Evolutionary conservation across 2,329 filamentous ascomycete genomes (phyloP).

Genomic region (Ophiocordyceps camponoti-leonardi): DNA sequence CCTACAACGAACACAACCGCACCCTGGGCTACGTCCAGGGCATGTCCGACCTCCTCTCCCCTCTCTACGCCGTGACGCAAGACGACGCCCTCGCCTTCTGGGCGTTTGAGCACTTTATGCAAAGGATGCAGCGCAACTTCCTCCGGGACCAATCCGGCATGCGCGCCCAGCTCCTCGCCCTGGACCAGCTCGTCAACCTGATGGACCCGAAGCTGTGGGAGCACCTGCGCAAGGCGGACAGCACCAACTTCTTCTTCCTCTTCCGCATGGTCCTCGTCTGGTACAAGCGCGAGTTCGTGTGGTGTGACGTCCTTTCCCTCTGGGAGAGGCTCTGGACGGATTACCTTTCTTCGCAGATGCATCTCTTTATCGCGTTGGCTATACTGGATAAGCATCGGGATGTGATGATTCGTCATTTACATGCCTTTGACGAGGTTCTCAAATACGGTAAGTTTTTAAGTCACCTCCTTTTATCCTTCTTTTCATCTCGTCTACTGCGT

Average conservation of each 20-base stretch:
- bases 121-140: slow-evolving; percentile 95
- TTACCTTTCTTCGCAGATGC: slow-evolving; percentile 73
- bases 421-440: slow-evolving; percentile 90
- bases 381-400: slow-evolving; percentile 93
- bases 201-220: slow-evolving; percentile 91
- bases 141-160: slow-evolving; percentile 91
- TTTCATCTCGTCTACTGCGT: neutral
- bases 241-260: slow-evolving; percentile 99
- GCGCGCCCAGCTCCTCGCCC: slow-evolving; percentile 74
- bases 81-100: slow-evolving; percentile 96
- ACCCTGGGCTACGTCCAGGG: slow-evolving; percentile 95
- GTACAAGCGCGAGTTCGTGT: slow-evolving; percentile 96
- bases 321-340: slow-evolving; percentile 97
- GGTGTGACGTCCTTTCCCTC: slow-evolving; percentile 67
- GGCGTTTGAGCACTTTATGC: slow-evolving; percentile 93
- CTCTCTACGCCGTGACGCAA: slow-evolving; percentile 92
- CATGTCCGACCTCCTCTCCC: slow-evolving; percentile 92
- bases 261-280: slow-evolving; percentile 98
- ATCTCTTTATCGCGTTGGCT: slow-evolving; percentile 83
- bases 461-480: neutral
- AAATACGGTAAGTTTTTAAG: slow-evolving; percentile 68
- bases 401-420: slow-evolving; percentile 86
- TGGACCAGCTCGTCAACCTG: slow-evolving; percentile 90
- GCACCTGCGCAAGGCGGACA: slow-evolving; percentile 78
- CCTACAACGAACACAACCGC: slow-evolving; percentile 95